Base-by-base conservation (phyloP, 257 asterid species). In the Solanum dulcamara region DNA sequence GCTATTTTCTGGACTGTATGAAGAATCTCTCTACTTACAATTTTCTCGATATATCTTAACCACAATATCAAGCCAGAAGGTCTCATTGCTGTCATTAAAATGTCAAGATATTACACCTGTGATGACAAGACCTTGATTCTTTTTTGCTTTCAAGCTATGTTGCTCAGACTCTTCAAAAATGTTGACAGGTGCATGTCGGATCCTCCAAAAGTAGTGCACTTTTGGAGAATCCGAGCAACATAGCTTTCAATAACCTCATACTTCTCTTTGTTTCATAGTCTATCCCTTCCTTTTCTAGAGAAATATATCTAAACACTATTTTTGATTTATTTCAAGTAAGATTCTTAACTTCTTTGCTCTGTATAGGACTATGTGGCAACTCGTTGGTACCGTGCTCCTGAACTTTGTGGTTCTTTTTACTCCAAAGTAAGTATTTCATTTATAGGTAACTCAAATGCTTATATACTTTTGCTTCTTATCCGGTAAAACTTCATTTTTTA, bases 351-450 rank as follows among this genome's bases (percentile, higher is more conserved):
- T 88, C 80, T 67, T 77, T 48, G 18, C 88, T 83, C 40, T 84
- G 44, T 89, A 42, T 55, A 96, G 99, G 99, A 96, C 89, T 96
- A 96, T 83, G 99, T 96, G 89, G 99, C 99, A 37, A 96, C 98
- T 62, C 96, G 98, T 86, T 96, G 98, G 98, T 97, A 95, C 90
- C 98, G 99, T 80, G 99, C 99, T 89, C 99, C 98, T 84, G 99
- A 96, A 89, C 99, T 96, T 89, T 96, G 99, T 83, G 99, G 99
- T 83, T 96, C 98, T 46, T 96, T 96, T 87, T 96, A 90, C 89
- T 96, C 98, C 88, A 96, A 89, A 91, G 99, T 96, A 89, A 92
- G 98, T 88, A 85, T 80, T 28, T 12, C 57, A 24, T 13, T 74
- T 12, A 42, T 24, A 13, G 57, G 82, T 44, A 44, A 44, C 37